Conservation (phyloP, 2,329 filamentous ascomycete species). For the Colletotrichum agaves region DNA sequence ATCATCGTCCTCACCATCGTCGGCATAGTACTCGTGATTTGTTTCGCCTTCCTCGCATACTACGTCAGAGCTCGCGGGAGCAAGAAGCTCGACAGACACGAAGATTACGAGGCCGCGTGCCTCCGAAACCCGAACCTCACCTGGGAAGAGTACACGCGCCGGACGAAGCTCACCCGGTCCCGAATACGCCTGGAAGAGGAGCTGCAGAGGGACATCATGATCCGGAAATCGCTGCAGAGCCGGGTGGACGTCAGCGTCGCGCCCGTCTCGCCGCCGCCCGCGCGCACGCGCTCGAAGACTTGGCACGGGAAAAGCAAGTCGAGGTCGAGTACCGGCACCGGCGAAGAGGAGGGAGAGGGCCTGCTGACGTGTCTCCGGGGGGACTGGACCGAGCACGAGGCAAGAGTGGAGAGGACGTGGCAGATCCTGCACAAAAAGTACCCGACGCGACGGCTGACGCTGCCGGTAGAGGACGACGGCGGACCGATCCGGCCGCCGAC, state of each 20-base stretch:
- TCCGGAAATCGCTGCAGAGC: constrained; percentile 30
- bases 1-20: constrained; percentile 18
- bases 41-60: background rate
- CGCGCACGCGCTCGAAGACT: constrained; percentile 18
- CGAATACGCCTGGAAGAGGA: constrained; percentile 29
- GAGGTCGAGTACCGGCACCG: background rate
- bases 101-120: constrained; percentile 17
- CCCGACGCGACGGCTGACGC: constrained; percentile 24
- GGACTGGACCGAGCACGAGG: constrained; percentile 32
- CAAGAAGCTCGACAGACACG: background rate
- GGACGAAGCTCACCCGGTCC: constrained; percentile 23
- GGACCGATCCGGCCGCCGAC: constrained; percentile 29
- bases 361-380: constrained; percentile 12
- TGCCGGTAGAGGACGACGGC: constrained; percentile 23
- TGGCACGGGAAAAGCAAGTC: constrained; percentile 22
- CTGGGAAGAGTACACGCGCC: constrained; percentile 22
- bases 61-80: background rate
- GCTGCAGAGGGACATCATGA: constrained; percentile 24
- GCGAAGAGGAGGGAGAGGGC: constrained; percentile 21
- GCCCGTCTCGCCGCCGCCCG: constrained; percentile 29
- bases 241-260: background rate
- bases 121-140: constrained; percentile 29
- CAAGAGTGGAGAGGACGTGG: constrained; percentile 33
- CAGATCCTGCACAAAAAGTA: constrained; percentile 35
- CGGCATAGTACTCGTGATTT: background rate